These are phyloP conservation scores for Candida methanosorbosa DNA, from an alignment of 805 yeast genomes.

Conservation along the genomic window DNA sequence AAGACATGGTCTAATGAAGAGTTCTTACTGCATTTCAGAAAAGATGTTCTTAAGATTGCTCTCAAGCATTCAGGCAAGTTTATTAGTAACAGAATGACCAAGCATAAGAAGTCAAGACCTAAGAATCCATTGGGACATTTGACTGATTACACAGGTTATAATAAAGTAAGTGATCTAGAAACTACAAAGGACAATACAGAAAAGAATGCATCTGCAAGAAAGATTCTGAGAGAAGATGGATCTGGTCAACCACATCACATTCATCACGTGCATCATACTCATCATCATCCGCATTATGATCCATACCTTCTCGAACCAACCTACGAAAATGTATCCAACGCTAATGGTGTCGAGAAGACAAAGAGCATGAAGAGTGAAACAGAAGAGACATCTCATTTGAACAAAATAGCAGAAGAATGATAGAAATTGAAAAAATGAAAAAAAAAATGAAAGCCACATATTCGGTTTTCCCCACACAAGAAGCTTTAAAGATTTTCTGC, in stretches of 20 bases:
- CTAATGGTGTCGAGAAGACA: too few species aligned
- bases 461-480: too few species aligned
- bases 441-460: too few species aligned
- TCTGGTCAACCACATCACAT: not conserved
- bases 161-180: slow-evolving; percentile 31
- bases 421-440: too few species aligned
- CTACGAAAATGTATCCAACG: too few species aligned
- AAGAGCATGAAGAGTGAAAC: too few species aligned
- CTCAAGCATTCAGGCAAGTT: slow-evolving; percentile 68
- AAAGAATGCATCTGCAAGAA: not conserved
- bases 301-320: slow-evolving; percentile 1
- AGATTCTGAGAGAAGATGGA: too few species aligned
- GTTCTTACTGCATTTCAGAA: slow-evolving; percentile 50
- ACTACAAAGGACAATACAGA: slow-evolving; percentile 5
- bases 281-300: slow-evolving; percentile 1
- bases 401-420: too few species aligned
- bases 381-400: too few species aligned
- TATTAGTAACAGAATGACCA: slow-evolving; percentile 59
- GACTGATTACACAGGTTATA: slow-evolving; percentile 27
- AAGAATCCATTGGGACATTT: slow-evolving; percentile 31
- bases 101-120: slow-evolving; percentile 6
- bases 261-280: slow-evolving; percentile 1
- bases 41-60: slow-evolving; percentile 46
- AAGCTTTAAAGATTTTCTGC: too few species aligned
- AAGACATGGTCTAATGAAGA: slow-evolving; percentile 71